These are phyloP conservation scores for Seminavis robusta DNA, from an alignment of 108 stramenopile species.

Conservation along the genomic window DNA sequence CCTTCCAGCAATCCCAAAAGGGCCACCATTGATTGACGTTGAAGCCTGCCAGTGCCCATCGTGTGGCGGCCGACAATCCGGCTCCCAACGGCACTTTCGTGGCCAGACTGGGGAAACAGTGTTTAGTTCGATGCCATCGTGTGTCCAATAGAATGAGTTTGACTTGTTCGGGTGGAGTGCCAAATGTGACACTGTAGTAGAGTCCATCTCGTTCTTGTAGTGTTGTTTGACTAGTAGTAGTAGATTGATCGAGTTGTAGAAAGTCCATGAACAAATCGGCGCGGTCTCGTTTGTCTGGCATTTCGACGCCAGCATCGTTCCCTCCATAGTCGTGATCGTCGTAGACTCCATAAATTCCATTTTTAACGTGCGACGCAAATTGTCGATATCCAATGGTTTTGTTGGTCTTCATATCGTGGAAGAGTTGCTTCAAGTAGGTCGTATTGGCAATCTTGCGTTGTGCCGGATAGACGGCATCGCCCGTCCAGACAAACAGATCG, in stretches of 20 bases:
- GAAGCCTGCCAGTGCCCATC: conserved; percentile 74
- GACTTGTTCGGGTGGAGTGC: conserved; percentile 26
- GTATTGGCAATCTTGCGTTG: conserved; percentile 46
- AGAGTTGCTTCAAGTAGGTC: conserved; percentile 44
- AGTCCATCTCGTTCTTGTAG: conserved; percentile 35
- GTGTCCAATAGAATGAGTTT: conserved; percentile 82
- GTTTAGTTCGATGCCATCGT: conserved; percentile 65
- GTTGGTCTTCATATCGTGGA: conserved; percentile 53
- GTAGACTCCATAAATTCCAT: conserved; percentile 60
- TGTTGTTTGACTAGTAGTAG: not conserved
- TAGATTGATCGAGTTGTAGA: conserved; percentile 33
- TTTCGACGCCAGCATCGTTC: conserved; percentile 75
- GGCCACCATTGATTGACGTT: no score
- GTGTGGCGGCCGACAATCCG: conserved; percentile 60
- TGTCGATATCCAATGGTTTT: conserved; percentile 56
- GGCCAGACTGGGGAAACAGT: conserved; percentile 72
- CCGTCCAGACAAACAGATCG: conserved; percentile 77
- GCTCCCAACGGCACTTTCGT: conserved; percentile 48
- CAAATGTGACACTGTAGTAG: conserved; percentile 44
- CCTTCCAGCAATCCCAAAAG: conserved; percentile 23
- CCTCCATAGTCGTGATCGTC: conserved; percentile 95
- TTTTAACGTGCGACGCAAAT: not conserved
- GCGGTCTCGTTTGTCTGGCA: conserved; percentile 46
- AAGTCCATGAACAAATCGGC: conserved; percentile 68
- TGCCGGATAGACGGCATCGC: conserved; percentile 78